These are phyloP conservation scores for Volvariella volvacea DNA, from an alignment of 1,284 basidiomycete genomes.

Conservation along the genomic window DNA sequence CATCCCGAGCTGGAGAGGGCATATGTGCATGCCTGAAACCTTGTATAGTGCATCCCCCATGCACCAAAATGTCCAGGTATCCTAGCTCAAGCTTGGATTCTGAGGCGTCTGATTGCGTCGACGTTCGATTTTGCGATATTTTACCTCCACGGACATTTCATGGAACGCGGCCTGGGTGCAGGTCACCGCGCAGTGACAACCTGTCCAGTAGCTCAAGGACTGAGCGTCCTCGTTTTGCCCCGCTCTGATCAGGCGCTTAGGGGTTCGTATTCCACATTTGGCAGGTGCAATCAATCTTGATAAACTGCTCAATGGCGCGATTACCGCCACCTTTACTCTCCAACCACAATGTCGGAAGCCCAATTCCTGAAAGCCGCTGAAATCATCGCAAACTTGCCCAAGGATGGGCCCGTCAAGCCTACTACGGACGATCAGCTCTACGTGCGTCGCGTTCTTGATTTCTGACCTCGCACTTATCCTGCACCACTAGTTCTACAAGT, in stretches of 20 bases:
- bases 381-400: conserved; percentile 68
- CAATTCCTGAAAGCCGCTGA: conserved; percentile 77
- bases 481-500: conserved; percentile 74
- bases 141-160: too few species aligned
- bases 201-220: too few species aligned
- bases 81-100: too few species aligned
- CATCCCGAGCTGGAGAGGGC: too few species aligned
- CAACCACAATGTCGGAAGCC: conserved; percentile 47
- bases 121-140: too few species aligned
- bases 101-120: too few species aligned
- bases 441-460: conserved; percentile 34
- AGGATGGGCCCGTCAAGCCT: conserved; percentile 79
- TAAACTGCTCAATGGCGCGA: too few species aligned
- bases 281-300: neutral
- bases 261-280: neutral
- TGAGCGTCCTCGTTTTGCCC: neutral
- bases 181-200: too few species aligned
- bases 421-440: conserved; percentile 70
- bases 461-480: conserved; percentile 1
- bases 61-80: too few species aligned
- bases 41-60: too few species aligned
- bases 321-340: neutral
- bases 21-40: too few species aligned
- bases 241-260: neutral
- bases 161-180: too few species aligned